These are phyloP conservation scores for Suillus variegatus DNA, from an alignment of 768 basidiomycete genomes.

Conservation along the genomic window DNA sequence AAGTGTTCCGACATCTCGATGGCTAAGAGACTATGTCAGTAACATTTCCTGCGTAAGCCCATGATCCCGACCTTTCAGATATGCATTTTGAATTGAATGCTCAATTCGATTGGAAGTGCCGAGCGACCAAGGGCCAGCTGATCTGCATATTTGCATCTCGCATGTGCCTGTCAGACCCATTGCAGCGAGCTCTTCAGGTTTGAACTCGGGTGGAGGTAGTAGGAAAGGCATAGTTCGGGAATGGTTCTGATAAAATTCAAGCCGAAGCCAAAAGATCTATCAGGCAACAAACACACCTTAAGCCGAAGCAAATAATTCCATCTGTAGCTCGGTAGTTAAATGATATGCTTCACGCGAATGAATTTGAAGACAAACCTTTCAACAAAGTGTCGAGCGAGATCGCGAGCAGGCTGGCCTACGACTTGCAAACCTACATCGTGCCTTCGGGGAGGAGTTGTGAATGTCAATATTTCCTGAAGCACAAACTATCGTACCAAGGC, in stretches of 20 bases:
- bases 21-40: constrained; percentile 44
- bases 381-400: constrained; percentile 92
- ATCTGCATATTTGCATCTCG: constrained; percentile 95
- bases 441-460: constrained; percentile 44
- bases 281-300: constrained; percentile 56
- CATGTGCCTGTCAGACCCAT: constrained; percentile 93
- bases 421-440: constrained; percentile 97
- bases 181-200: constrained; percentile 69
- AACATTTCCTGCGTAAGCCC: background rate
- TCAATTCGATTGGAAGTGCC: constrained; percentile 85
- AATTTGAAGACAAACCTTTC: constrained; percentile 58
- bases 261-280: background rate
- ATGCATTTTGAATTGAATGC: constrained; percentile 93
- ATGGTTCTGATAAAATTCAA: constrained; percentile 66
- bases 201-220: constrained; percentile 92
- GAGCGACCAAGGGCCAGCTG: constrained; percentile 94
- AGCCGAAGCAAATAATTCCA: constrained; percentile 95
- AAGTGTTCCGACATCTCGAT: constrained; percentile 96
- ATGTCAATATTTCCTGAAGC: background rate
- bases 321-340: constrained; percentile 37
- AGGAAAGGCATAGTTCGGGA: constrained; percentile 91
- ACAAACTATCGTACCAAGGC: constrained; percentile 75
- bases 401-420: constrained; percentile 94
- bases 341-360: constrained; percentile 9
- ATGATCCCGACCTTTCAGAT: constrained; percentile 68